Percentiles rank a stretch among this genome's conserved stretches.
phyloP scores from a whole-genome alignment of 176 grass and related monocot genomes.

The Zoysia japonica region DNA sequence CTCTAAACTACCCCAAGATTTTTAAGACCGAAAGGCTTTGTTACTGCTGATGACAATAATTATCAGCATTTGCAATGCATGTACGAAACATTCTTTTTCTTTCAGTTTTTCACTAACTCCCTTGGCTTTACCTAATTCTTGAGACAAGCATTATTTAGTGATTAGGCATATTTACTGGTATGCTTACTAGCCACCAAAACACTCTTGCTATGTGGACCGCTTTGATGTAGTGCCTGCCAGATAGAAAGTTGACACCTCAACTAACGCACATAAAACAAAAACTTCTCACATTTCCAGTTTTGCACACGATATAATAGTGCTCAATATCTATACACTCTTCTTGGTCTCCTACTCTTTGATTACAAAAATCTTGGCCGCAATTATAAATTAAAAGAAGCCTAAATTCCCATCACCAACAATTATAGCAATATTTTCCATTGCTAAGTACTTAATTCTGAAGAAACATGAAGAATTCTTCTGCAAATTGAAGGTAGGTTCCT shows the following conservation, averaged over 20 bases:
- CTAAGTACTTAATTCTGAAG: neutral
- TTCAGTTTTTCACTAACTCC: no score
- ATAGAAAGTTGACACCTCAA: constrained; percentile 34
- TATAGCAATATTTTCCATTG: neutral
- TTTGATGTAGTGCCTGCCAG: neutral
- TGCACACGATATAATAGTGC: constrained; percentile 9
- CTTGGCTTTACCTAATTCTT: no score
- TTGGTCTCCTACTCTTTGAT: constrained; percentile 19
- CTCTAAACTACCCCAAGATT: neutral
- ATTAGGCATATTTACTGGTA: neutral
- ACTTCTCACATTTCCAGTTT: constrained; percentile 32
- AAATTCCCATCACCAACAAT: neutral
- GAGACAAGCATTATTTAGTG: constrained; percentile 11
- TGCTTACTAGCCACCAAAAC: neutral
- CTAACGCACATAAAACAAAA: constrained; percentile 37
- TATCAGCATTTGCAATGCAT: neutral
- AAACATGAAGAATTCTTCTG: neutral
- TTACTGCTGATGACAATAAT: neutral
- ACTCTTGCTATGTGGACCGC: neutral
- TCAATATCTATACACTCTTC: constrained; percentile 7
- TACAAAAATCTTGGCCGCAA: constrained; percentile 15
- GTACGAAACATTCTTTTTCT: no score
- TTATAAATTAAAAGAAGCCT: constrained; percentile 27
- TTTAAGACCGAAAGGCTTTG: neutral
- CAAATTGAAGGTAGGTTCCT: neutral